Evolutionary conservation across 495 filamentous ascomycete species (phyloP), one percentile per base, ranked within the genome.

Genomic region (Trichoderma parareesei): DNA sequence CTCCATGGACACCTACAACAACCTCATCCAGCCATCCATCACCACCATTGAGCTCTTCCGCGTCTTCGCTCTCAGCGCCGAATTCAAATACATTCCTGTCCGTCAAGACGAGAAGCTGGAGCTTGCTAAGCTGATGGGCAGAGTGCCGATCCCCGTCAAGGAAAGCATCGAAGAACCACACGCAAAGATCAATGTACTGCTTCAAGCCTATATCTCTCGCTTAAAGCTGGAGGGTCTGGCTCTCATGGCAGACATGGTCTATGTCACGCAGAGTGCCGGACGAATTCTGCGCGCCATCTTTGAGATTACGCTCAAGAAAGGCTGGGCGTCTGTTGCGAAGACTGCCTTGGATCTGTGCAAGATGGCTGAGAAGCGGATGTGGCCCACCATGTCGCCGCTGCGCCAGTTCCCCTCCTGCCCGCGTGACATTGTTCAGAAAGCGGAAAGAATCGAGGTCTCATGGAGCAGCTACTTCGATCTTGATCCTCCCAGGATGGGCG

Each of bases 331-430:
- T 14, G 95, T 98, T 13, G 90, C 94, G 9, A 96, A 93, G 78
- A 90, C 88, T 65, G 92, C 95, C 5, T 82, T 99, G 41, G 91
- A 97, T 69, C 81, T 99, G 46, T 99, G 94, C 78, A 99, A 99
- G 78, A 98, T 96, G 93, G 93, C 93, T 2, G 94, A 99, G 79
- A 96, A 95, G 81, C 82, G 95, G 35, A 98, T 98, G 94, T 99
- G 94, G 94, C 93, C 92, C 6, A 97, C 93, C 27, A 98, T 98
- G 94, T 89, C 91, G 20, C 94, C 94, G 7, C 83, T 99, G 9
- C 82, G 95, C 46, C 94, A 99, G 70, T 98, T 97, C 72, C 86
- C 90, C 1, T 78, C 77, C 44, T 95, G 91, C 68, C 85, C 92
- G 13, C 77, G 84, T 41, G 95, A 99, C 65, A 90, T 99, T 60